These are phyloP conservation scores for Selaginella moellendorffii DNA, from an alignment of 75 land plant genomes.

Conservation along the genomic window DNA sequence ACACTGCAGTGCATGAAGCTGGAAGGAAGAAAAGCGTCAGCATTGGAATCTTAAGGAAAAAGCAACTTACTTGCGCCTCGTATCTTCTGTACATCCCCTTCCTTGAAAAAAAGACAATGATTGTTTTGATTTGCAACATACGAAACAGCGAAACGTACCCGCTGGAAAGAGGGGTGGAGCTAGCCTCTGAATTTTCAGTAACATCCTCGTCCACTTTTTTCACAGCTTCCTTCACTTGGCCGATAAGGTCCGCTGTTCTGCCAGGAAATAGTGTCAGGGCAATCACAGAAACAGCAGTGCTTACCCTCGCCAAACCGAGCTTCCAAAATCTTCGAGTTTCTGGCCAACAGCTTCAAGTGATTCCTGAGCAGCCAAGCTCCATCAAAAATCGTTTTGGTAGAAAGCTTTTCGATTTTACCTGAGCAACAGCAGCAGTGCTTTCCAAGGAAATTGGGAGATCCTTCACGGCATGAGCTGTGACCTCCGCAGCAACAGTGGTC, in stretches of 20 bases:
- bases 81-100: constrained; percentile 42
- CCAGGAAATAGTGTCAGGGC: background rate
- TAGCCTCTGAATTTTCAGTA: background rate
- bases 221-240: constrained; percentile 46
- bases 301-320: constrained; percentile 52
- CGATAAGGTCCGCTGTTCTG: constrained; percentile 53
- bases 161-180: background rate
- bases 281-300: background rate
- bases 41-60: background rate
- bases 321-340: constrained; percentile 64
- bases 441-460: constrained; percentile 55
- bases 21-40: background rate
- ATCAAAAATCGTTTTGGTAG: background rate
- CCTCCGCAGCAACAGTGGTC: constrained; percentile 46
- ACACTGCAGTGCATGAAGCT: constrained; percentile 45
- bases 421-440: constrained; percentile 67
- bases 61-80: constrained; percentile 35
- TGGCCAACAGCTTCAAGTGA: constrained; percentile 59
- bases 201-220: constrained; percentile 17
- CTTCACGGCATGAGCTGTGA: constrained; percentile 57
- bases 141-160: no score
- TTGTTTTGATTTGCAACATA: constrained; percentile 33
- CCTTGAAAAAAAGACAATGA: constrained; percentile 14
- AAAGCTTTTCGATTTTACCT: constrained; percentile 45
- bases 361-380: constrained; percentile 17